phyloP scores from a whole-genome alignment of 306 rosid species.

The Spatholobus suberectus region DNA sequence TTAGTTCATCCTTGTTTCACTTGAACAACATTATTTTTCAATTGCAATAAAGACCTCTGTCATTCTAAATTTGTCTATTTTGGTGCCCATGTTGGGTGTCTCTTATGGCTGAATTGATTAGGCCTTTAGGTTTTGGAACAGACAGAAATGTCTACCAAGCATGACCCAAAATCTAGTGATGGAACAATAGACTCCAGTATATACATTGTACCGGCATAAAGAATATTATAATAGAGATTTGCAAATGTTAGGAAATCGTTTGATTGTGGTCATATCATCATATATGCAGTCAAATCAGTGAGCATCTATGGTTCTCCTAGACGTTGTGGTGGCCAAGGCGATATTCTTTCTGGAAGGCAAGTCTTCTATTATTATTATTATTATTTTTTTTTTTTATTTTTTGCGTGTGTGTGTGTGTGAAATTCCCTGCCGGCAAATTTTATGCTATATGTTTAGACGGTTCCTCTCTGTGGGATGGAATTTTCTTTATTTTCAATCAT shows the following conservation, averaged over 20 bases:
- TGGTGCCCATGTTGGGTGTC: neutral
- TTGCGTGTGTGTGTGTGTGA: neutral
- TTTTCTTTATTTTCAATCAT: neutral
- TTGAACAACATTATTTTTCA: neutral
- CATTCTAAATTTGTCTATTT: neutral
- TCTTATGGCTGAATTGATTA: neutral
- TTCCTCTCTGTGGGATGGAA: neutral
- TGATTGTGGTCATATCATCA: conserved; percentile 3
- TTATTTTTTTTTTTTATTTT: neutral
- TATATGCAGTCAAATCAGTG: conserved; percentile 17
- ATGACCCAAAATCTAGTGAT: neutral
- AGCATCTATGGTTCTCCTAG: conserved; percentile 18
- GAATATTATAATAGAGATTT: neutral
- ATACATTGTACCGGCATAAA: neutral
- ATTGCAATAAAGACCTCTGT: neutral
- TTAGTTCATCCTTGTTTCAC: neutral
- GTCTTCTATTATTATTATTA: too few relatives aligned
- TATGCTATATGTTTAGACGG: neutral
- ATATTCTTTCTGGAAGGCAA: conserved; percentile 25
- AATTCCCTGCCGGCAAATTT: neutral
- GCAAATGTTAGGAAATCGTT: neutral
- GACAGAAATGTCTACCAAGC: neutral
- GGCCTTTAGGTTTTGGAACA: neutral
- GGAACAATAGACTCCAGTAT: neutral
- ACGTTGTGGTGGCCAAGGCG: conserved; percentile 28